These are phyloP conservation scores for Diplocarpon rosae DNA, from an alignment of 2,329 filamentous ascomycete genomes.

Conservation along the genomic window DNA sequence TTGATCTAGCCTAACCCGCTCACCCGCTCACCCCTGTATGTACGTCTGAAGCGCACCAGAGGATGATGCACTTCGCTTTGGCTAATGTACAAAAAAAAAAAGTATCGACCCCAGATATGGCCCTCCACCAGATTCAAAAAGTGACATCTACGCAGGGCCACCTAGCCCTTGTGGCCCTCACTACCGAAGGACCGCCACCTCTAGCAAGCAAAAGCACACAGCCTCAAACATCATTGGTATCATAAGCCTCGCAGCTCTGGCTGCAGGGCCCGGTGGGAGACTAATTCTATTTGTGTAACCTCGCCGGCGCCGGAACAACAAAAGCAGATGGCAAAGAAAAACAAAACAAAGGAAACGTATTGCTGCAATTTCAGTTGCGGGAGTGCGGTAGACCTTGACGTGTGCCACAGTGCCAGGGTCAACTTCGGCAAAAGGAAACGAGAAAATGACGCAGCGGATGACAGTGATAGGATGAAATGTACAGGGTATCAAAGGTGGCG, in stretches of 20 bases:
- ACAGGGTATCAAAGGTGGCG: conserved; percentile 24
- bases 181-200: background rate
- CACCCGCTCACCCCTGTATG: no score
- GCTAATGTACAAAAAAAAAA: no score
- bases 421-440: conserved; percentile 9
- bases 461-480: conserved; percentile 13
- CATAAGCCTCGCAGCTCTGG: conserved; percentile 5
- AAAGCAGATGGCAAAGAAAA: background rate
- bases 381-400: conserved; percentile 9
- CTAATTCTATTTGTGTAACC: conserved; percentile 7
- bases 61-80: no score
- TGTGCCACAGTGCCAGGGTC: conserved; percentile 13
- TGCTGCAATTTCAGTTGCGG: conserved; percentile 10
- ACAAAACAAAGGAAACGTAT: conserved; percentile 6
- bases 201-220: background rate
- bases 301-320: conserved; percentile 4
- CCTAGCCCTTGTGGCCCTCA: background rate
- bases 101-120: no score
- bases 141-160: no score
- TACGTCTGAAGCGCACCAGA: no score
- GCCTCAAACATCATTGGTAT: conserved; percentile 1
- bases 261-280: conserved; percentile 3
- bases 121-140: no score
- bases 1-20: no score
- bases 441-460: conserved; percentile 3